Evolutionary conservation across 1,139 yeast genomes (phyloP).

Genomic region (Debaryomyces sp.): DNA sequence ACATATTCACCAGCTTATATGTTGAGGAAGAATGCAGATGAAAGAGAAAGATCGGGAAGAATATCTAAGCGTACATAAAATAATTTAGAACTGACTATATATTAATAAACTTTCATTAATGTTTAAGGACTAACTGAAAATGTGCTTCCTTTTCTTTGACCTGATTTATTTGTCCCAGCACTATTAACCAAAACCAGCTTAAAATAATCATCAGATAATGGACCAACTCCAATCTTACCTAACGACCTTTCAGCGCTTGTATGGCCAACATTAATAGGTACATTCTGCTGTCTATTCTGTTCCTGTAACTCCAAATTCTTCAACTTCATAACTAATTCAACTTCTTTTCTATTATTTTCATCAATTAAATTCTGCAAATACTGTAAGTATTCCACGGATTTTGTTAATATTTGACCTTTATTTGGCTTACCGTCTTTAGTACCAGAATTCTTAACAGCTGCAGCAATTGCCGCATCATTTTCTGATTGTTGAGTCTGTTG

Average conservation of each 20-base stretch:
- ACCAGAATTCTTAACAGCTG: constrained; percentile 55
- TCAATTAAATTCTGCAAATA: constrained; percentile 76
- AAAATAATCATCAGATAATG: constrained; percentile 58
- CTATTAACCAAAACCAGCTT: constrained; percentile 37
- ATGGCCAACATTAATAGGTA: constrained; percentile 54
- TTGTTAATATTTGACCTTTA: constrained; percentile 85
- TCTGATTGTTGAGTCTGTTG: constrained; percentile 11
- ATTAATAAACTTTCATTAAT: neutral
- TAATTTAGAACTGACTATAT: constrained; percentile 3
- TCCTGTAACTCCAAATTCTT: constrained; percentile 52
- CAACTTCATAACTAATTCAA: constrained; percentile 66
- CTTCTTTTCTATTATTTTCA: constrained; percentile 74
- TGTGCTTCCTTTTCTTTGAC: constrained; percentile 24
- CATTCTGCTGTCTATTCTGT: constrained; percentile 25
- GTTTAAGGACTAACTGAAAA: constrained; percentile 6
- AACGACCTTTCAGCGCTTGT: constrained; percentile 83
- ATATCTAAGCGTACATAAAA: constrained; percentile 10
- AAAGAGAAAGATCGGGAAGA: constrained; percentile 50
- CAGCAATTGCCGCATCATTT: constrained; percentile 21
- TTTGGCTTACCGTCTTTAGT: constrained; percentile 90
- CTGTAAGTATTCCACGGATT: constrained; percentile 83
- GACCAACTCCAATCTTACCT: constrained; percentile 82
- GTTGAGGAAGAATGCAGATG: constrained; percentile 61
- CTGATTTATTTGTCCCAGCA: constrained; percentile 28
- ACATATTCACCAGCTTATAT: constrained; percentile 65